Percentiles rank a stretch among this genome's conserved stretches.
Evolutionary conservation across 768 basidiomycete genomes (phyloP).

Genomic region (Austroboletus festivus): DNA sequence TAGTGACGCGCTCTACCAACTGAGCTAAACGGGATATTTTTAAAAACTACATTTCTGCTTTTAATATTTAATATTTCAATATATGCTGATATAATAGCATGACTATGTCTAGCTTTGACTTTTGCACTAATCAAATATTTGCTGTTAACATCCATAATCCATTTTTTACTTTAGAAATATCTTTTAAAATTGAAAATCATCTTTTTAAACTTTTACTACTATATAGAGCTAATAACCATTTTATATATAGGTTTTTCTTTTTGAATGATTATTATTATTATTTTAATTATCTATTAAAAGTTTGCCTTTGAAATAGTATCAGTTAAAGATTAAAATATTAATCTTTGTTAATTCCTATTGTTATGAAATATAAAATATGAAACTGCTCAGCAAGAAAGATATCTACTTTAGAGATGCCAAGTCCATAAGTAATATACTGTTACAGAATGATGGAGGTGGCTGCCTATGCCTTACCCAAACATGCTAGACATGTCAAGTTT

Average conservation of each 20-base stretch:
- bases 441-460: no score
- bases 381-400: no score
- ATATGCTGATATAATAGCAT: conserved; percentile 4
- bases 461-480: no score
- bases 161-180: conserved; percentile 56
- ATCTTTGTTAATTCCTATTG: no score
- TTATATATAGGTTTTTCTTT: conserved; percentile 75
- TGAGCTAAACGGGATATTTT: conserved; percentile 41
- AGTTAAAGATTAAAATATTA: conserved; percentile 27
- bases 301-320: conserved; percentile 81
- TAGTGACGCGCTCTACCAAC: conserved; percentile 51
- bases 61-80: not conserved
- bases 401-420: no score
- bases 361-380: no score
- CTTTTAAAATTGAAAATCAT: conserved; percentile 76
- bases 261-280: not conserved
- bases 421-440: no score
- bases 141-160: conserved; percentile 75
- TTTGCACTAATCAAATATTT: conserved; percentile 73
- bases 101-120: conserved; percentile 84
- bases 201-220: conserved; percentile 84
- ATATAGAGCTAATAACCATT: conserved; percentile 87
- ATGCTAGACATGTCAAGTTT: no score
- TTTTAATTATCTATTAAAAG: conserved; percentile 79
- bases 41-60: not conserved